Evolutionary conservation across 2,329 filamentous ascomycete genomes (phyloP).

Genomic region (Diplodia corticola): DNA sequence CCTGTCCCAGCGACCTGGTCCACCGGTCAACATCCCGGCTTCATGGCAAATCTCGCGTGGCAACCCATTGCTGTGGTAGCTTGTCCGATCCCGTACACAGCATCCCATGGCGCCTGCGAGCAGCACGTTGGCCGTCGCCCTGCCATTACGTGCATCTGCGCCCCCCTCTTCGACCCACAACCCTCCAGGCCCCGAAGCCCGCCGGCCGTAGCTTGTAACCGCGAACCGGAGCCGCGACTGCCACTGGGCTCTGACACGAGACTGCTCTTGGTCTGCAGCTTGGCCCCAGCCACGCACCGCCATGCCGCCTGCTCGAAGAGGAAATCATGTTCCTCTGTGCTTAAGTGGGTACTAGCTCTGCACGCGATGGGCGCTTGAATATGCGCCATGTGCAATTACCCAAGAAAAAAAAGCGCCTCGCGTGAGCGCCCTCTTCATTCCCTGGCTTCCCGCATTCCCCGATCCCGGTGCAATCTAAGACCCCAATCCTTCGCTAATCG

Average conservation of each 20-base stretch:
- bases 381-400: conserved; percentile 10
- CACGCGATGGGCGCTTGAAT: conserved; percentile 7
- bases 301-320: not conserved
- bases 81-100: conserved; percentile 12
- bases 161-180: not conserved
- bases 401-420: conserved; percentile 5
- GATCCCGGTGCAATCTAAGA: conserved; percentile 18
- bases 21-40: conserved; percentile 4
- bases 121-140: conserved; percentile 15
- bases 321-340: not conserved
- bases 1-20: conserved; percentile 21
- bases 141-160: conserved; percentile 15
- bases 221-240: not conserved
- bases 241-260: conserved; percentile 11
- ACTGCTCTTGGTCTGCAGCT: not conserved
- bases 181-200: not conserved
- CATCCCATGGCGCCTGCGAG: conserved; percentile 19
- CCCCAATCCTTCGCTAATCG: conserved; percentile 15
- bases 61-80: conserved; percentile 23
- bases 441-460: conserved; percentile 16
- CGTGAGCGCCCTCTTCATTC: not conserved
- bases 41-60: conserved; percentile 24
- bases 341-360: not conserved
- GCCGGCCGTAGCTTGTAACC: not conserved
- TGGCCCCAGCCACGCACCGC: not conserved